These are phyloP conservation scores for Madurella mycetomatis DNA, from an alignment of 2,329 filamentous ascomycete species.

Conservation along the genomic window DNA sequence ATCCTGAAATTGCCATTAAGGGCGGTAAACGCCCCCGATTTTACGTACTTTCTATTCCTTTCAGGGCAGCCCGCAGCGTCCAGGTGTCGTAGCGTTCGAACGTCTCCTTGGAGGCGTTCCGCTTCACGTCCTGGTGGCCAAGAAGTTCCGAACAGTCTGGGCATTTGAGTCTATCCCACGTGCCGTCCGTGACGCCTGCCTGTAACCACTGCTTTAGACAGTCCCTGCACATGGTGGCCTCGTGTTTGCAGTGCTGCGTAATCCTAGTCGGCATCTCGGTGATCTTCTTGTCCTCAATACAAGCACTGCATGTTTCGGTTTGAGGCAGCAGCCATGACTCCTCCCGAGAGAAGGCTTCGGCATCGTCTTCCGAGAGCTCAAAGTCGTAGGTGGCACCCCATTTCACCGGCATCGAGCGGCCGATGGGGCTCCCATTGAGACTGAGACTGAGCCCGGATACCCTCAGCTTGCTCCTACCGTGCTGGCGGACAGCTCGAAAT, in stretches of 20 bases:
- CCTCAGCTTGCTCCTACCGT: conserved; percentile 1
- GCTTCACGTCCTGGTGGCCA: conserved; percentile 29
- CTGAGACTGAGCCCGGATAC: conserved; percentile 5
- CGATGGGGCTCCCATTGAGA: conserved; percentile 9
- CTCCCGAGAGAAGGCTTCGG: conserved; percentile 28
- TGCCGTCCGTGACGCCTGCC: conserved; percentile 28
- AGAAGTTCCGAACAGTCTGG: conserved; percentile 33
- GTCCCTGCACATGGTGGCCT: conserved; percentile 29
- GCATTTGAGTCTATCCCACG: conserved; percentile 34
- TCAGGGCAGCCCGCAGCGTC: conserved; percentile 30
- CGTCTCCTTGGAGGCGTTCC: conserved; percentile 25
- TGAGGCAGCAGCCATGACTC: conserved; percentile 33
- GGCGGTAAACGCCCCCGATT: no score
- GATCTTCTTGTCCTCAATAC: conserved; percentile 33
- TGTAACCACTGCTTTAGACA: conserved; percentile 34
- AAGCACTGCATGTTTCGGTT: conserved; percentile 32
- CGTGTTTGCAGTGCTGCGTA: conserved; percentile 29
- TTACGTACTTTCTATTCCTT: neutral
- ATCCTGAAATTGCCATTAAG: no score
- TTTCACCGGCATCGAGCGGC: conserved; percentile 14
- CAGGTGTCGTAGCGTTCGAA: conserved; percentile 36
- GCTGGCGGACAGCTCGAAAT: conserved; percentile 11
- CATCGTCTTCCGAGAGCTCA: conserved; percentile 26
- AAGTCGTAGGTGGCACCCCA: conserved; percentile 31
- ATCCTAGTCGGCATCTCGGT: conserved; percentile 33